Evolutionary conservation across 257 asterid species (phyloP).

Genomic region (Jasminum sambac): DNA sequence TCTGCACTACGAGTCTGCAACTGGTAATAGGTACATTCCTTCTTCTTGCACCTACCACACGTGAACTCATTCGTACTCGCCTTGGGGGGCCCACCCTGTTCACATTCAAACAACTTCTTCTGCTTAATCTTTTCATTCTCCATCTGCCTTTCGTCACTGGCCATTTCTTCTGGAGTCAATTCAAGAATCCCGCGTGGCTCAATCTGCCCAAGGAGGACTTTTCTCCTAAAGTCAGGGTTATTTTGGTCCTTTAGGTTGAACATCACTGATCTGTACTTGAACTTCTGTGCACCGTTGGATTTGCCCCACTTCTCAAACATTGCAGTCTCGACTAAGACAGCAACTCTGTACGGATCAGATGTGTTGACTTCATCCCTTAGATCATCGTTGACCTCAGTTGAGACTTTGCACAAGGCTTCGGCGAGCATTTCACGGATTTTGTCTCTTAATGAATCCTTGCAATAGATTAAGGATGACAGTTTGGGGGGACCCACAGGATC

Average conservation of each 20-base stretch:
- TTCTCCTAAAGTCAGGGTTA: conserved; percentile 55
- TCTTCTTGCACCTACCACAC: conserved; percentile 48
- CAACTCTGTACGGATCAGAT: conserved; percentile 44
- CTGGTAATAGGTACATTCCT: conserved; percentile 50
- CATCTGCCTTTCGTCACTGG: conserved; percentile 46
- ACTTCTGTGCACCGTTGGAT: conserved; percentile 42
- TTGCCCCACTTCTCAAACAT: conserved; percentile 49
- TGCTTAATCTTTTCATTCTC: conserved; percentile 47
- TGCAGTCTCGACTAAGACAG: conserved; percentile 44
- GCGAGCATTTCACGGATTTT: conserved; percentile 44
- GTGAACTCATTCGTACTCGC: conserved; percentile 49
- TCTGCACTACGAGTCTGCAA: conserved; percentile 61
- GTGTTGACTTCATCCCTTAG: conserved; percentile 27
- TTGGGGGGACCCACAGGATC: conserved; percentile 32
- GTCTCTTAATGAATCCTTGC: conserved; percentile 48
- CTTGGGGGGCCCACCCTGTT: conserved; percentile 33
- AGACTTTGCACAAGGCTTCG: conserved; percentile 45
- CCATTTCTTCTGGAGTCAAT: conserved; percentile 51
- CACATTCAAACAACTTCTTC: conserved; percentile 49
- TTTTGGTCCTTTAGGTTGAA: conserved; percentile 51
- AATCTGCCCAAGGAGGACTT: conserved; percentile 42
- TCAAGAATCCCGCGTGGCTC: conserved; percentile 32
- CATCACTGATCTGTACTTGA: conserved; percentile 46
- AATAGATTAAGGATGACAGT: conserved; percentile 33
- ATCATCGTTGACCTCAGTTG: conserved; percentile 33